These are phyloP conservation scores for Platanus orientalis DNA, from an alignment of 164 flowering plant genomes.

Conservation along the genomic window DNA sequence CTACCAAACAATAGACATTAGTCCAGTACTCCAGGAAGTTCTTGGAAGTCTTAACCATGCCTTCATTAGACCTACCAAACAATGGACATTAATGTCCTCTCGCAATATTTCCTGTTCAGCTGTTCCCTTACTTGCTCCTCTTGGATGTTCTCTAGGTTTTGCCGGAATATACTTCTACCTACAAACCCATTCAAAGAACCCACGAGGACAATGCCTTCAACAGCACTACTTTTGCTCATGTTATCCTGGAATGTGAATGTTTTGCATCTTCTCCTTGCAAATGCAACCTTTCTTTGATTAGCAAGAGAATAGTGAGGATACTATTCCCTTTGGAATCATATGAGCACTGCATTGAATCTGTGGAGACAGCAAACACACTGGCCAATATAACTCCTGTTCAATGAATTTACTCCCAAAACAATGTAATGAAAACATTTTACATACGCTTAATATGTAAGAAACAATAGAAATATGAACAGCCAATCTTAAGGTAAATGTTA, in stretches of 20 bases:
- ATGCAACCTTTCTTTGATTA: conserved; percentile 84
- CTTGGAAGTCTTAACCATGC: conserved; percentile 98
- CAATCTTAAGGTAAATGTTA: neutral
- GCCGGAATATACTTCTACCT: conserved; percentile 96
- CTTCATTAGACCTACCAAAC: conserved; percentile 88
- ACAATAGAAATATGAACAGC: neutral
- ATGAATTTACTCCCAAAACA: too few species aligned
- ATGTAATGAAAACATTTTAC: too few species aligned
- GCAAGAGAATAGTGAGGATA: conserved; percentile 80
- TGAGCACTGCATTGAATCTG: conserved; percentile 92
- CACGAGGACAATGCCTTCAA: neutral
- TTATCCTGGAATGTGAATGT: neutral
- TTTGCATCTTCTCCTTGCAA: conserved; percentile 69
- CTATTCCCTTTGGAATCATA: conserved; percentile 82
- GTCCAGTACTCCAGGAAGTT: conserved; percentile 92
- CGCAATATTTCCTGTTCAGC: conserved; percentile 86
- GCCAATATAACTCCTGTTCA: too few species aligned
- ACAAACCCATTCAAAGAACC: conserved; percentile 2
- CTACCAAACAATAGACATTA: conserved; percentile 94
- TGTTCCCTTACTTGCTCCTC: conserved; percentile 88
- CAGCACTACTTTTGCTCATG: neutral
- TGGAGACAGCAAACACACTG: conserved; percentile 91
- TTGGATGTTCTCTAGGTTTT: conserved; percentile 89
- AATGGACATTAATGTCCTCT: conserved; percentile 85
- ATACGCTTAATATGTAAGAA: neutral